These are phyloP conservation scores for Sisymbrium irio DNA, from an alignment of 345 rosid genomes.

Conservation along the genomic window DNA sequence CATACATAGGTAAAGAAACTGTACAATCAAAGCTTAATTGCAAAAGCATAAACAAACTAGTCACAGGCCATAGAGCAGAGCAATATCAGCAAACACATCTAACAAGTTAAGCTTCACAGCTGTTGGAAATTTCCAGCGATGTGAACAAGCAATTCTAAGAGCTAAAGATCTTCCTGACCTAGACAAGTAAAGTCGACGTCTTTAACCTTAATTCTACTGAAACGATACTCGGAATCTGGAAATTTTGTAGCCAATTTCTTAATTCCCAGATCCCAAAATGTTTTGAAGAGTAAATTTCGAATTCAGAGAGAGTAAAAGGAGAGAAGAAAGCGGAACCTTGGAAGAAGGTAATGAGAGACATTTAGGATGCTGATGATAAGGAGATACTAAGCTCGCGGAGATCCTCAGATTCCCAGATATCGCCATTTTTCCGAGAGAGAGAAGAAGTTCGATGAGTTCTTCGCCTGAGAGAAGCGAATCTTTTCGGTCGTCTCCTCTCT, in stretches of 20 bases:
- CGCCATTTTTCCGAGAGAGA: conserved; percentile 41
- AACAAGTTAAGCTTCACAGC: not conserved
- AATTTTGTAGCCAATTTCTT: not conserved
- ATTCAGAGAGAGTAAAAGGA: not conserved
- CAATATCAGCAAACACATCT: not conserved
- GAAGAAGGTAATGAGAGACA: conserved; percentile 50
- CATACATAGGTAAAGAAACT: not conserved
- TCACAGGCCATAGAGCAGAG: no score
- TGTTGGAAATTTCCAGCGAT: not conserved
- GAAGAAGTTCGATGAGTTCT: not conserved
- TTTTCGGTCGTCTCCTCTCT: conserved; percentile 12
- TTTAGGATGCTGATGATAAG: conserved; percentile 43
- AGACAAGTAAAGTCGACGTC: conserved; percentile 1
- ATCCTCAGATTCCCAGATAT: conserved; percentile 65
- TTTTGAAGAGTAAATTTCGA: not conserved
- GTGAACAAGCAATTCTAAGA: conserved; percentile 16
- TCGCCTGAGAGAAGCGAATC: conserved; percentile 26
- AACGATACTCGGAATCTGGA: not conserved
- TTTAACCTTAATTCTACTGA: not conserved
- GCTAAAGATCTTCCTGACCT: conserved; percentile 12
- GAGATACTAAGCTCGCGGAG: conserved; percentile 57
- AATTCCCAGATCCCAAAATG: conserved; percentile 8
- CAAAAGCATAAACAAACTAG: not conserved
- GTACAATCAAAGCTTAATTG: not conserved
- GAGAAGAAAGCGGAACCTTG: conserved; percentile 44